Evolutionary conservation across 331 rosid species (phyloP).

Genomic region (Malus hybrid): DNA sequence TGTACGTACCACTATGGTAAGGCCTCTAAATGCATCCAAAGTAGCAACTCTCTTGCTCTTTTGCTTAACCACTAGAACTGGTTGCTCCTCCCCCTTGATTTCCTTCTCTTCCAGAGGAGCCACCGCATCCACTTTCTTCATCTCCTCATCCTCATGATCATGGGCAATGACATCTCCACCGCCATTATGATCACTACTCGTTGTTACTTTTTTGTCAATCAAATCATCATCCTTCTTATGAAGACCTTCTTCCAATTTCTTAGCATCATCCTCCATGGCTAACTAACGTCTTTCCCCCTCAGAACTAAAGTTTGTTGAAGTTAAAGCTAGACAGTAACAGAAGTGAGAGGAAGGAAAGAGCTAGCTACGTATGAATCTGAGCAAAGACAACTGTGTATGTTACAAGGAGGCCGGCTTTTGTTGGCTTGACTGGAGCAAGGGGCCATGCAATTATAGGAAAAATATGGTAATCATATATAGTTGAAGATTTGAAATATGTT

Average conservation of each 20-base stretch:
- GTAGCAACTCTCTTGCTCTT: constrained; percentile 76
- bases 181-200: not conserved
- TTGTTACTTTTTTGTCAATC: not conserved
- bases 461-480: not conserved
- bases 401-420: constrained; percentile 22
- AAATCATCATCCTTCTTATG: not conserved
- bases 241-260: constrained; percentile 62
- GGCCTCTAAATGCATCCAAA: constrained; percentile 87
- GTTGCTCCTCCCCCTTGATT: constrained; percentile 9
- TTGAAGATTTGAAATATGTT: not conserved
- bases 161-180: constrained; percentile 14
- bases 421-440: constrained; percentile 4
- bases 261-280: constrained; percentile 38
- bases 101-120: not conserved
- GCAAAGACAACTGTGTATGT: constrained; percentile 12
- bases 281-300: not conserved
- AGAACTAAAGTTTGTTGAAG: not conserved
- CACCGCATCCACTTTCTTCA: not conserved
- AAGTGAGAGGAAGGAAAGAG: constrained; percentile 1
- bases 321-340: not conserved
- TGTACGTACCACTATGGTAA: constrained; percentile 65
- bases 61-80: constrained; percentile 20
- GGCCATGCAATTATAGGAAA: not conserved
- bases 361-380: not conserved
- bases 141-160: constrained; percentile 1